Evolutionary conservation across 163 green algal species (phyloP).

Genomic region (Scenedesmus sp.): DNA sequence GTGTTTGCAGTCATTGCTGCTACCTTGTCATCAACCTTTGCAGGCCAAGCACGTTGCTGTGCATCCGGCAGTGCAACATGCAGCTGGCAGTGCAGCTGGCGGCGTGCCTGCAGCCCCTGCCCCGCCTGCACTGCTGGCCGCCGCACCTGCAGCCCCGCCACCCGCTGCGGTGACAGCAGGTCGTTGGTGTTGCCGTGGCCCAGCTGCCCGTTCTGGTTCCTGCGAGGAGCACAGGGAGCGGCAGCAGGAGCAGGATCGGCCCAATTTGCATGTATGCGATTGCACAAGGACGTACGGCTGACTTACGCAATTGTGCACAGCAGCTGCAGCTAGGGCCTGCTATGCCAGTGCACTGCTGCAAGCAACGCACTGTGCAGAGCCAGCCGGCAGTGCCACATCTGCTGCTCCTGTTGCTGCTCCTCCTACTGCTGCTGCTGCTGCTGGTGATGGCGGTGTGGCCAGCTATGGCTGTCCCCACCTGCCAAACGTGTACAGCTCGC

Average conservation of each 20-base stretch:
- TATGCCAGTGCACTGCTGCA: neutral
- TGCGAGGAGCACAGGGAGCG: neutral
- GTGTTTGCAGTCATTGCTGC: neutral
- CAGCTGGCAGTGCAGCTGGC: neutral
- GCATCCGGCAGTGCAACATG: neutral
- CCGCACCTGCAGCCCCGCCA: slow-evolving; percentile 80
- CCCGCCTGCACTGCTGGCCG: neutral
- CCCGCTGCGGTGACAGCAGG: slow-evolving; percentile 68
- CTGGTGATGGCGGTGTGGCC: neutral
- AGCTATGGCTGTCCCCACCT: slow-evolving; percentile 85
- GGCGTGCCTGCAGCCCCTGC: no score
- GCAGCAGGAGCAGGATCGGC: neutral
- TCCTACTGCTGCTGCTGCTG: slow-evolving; percentile 13
- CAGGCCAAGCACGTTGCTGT: neutral
- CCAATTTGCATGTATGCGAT: neutral
- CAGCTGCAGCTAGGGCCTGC: neutral
- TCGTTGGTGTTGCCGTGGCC: slow-evolving; percentile 85
- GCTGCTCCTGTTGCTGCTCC: neutral
- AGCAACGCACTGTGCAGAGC: neutral
- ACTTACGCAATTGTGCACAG: neutral
- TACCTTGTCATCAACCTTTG: neutral
- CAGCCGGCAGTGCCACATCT: neutral
- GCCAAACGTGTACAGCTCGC: slow-evolving; percentile 82
- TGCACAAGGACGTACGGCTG: no score
- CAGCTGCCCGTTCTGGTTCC: slow-evolving; percentile 73